Base-by-base conservation (phyloP, 495 filamentous ascomycete species). In the Lineolata rhizophorae region DNA sequence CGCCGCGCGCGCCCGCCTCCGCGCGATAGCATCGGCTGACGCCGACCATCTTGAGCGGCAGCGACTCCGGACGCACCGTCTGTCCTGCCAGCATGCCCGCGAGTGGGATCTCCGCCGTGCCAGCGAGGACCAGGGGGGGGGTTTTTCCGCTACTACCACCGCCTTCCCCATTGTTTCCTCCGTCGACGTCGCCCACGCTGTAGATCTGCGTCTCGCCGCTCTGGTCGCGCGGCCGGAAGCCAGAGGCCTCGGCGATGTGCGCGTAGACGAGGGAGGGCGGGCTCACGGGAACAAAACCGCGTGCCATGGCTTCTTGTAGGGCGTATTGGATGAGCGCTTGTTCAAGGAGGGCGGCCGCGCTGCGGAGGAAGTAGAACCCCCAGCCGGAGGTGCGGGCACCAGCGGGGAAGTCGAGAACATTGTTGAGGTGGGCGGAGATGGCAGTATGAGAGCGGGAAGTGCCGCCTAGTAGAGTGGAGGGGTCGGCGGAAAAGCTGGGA, bases 351-450 rank as follows among this genome's bases (percentile, higher is more conserved):
- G 82, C 84, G 5, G 71, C 83, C 39, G 90, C 85, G 51, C 90
- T 77, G 20, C 72, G 61, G 0, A 97, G 68, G 50, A 76, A 93
- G 53, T 97, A 97, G 81, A 83, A 97, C 0, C 87, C 87, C 84
- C 84, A 95, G 11, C 87, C 87, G 20, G 71, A 77, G 13, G 77
- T 71, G 5, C 65, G 72, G 13, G 69, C 72, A 2, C 83, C 80
- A 32, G 60, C 67, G 8, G 71, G 59, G 45, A 97, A 94, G 53
- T 97, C 90, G 29, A 97, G 56, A 1, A 97, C 56, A 1, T 95
- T 57, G 14, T 70, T 64, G 0, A 97, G 64, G 39, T 76, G 65
- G 1, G 65, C 58, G 16, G 90, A 90, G 39, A 97, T 78, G 38
- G 84, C 64, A 4, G 82, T 74, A 49, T 97, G 87, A 0, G 76